Evolutionary conservation across 176 grass and related monocot genomes (phyloP), one percentile per base, ranked within the genome.

Genomic region (Avena insularis): DNA sequence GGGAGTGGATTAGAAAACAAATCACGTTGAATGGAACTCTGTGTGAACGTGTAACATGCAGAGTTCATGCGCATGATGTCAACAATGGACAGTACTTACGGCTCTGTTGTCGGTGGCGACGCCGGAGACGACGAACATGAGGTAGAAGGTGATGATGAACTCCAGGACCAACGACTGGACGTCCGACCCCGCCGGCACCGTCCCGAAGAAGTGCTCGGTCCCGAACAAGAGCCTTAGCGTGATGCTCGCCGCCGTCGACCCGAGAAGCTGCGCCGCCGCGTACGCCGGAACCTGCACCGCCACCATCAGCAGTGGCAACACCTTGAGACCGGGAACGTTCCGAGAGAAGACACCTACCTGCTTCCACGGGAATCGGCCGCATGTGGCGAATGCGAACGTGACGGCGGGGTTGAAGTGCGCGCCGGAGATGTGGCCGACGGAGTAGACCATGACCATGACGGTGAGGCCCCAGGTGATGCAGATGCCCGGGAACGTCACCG

Each of bases 101-200:
- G 97, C 94, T 93, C 94, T 79, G 78, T 91, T 96, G 86, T 99
- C 97, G 3, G 97, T 99, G 84, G 97, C 97, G 1, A 99, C 97
- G 50, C 92, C 97, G 20, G 97, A 96, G 85, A 99, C 86, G 51
- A 96, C 97, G 29, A 99, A 96, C 97, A 99, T 99, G 80, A 99
- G 97, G 80, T 90, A 78, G 82, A 99, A 99, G 12, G 97, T 75
- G 88, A 96, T 99, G 79, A 99, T 94, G 90, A 99, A 89, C 85
- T 99, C 97, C 3, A 96, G 21, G 19, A 94, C 87, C 3, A 99
- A 87, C 56, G 97, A 93, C 66, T 99, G 97, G 36, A 90, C 56
- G 23, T 96, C 74, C 0, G 94, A 89, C 2, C 92, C 97, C 0
- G 85, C n/a, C 14, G 97, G 94, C 23, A 93, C 78, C 1, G 97